Base-by-base conservation (phyloP, 192 early-diverging fungal species). In the Umbelopsis sp. region DNA sequence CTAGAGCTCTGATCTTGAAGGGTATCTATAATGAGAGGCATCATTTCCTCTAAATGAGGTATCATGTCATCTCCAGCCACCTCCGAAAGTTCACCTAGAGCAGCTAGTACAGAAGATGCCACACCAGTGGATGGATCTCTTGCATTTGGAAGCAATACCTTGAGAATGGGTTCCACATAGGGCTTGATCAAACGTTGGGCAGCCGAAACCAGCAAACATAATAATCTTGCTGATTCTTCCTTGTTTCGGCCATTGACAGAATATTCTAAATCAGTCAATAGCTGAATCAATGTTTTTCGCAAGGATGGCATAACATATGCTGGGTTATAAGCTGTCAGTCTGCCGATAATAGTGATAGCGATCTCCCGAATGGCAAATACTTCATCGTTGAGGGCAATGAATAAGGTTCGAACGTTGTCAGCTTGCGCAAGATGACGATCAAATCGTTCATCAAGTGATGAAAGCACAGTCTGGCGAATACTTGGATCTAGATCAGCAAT, bases 221-320 rank as follows among this genome's bases (percentile, higher is more conserved):
- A 80, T 20, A 97, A 71, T 49, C 90, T 85, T 10, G 94, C 93
- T 65, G 91, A 87, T 77, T 96, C 94, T 75, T 96, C 94, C 62
- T 92, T 94, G 71, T 95, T 93, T 31, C 92, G 84, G 62, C 93
- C 90, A 9, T 89, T 84, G 17, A 82, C 81, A 10, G 96, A 92
- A 77, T 93, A 96, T 78, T 98, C 94, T 21, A 98, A 79, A 77
- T 98, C 95, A 5, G 93, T 94, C 52, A 98, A 78, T 1, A 98
- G 80, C 74, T 95, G 92, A 68, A 95, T 92, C 14, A 97, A 73
- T 0, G 92, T 89, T 70, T 96, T 93, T 32, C 94, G 85, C 25
- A 98, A 81, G 0, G 91, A 92, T 6, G 97, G 95, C 86, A 97
- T 89, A 14, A 96, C 91, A 71, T 95, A 95, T 1, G 95, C 96